Evolutionary conservation across 75 land plant species (phyloP).

Genomic region (Pseudotsuga menziesii): DNA sequence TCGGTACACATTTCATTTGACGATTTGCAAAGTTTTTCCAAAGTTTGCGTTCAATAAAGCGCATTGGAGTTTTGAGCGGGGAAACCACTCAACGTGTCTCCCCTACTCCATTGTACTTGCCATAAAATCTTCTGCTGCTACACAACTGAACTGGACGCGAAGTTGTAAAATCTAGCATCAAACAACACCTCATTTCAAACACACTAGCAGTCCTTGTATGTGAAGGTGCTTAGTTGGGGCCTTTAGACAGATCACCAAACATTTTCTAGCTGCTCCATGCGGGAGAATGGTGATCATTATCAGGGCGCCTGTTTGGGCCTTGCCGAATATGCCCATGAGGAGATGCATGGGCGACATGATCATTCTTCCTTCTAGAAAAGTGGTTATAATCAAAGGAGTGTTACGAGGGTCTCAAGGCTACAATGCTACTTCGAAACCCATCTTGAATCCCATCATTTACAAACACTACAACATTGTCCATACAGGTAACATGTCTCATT

Average conservation of each 20-base stretch:
- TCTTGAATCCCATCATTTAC: constrained; percentile 47
- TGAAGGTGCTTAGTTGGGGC: constrained; percentile 59
- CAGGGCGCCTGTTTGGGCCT: constrained; percentile 46
- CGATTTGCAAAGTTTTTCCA: too few relatives aligned
- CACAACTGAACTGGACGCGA: too few relatives aligned
- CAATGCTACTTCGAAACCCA: constrained; percentile 33
- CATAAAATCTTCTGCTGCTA: too few relatives aligned
- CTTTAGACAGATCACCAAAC: constrained; percentile 5
- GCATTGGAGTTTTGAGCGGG: too few relatives aligned
- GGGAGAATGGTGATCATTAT: constrained; percentile 49
- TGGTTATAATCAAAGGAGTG: constrained; percentile 70
- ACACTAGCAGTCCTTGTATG: constrained; percentile 63
- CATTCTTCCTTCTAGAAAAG: constrained; percentile 54
- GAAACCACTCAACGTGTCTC: too few relatives aligned
- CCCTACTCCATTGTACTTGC: too few relatives aligned
- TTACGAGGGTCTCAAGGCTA: constrained; percentile 56
- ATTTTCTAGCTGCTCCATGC: constrained; percentile 33
- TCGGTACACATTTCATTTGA: too few relatives aligned
- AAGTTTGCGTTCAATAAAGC: too few relatives aligned
- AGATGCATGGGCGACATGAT: constrained; percentile 82
- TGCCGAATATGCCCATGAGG: constrained; percentile 59
- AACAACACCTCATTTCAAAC: too few relatives aligned
- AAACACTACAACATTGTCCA: too few relatives aligned
- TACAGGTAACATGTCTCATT: too few relatives aligned
- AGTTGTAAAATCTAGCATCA: too few relatives aligned